Base-by-base conservation (phyloP, 495 filamentous ascomycete species). In the Astrothelium macrocarpum region DNA sequence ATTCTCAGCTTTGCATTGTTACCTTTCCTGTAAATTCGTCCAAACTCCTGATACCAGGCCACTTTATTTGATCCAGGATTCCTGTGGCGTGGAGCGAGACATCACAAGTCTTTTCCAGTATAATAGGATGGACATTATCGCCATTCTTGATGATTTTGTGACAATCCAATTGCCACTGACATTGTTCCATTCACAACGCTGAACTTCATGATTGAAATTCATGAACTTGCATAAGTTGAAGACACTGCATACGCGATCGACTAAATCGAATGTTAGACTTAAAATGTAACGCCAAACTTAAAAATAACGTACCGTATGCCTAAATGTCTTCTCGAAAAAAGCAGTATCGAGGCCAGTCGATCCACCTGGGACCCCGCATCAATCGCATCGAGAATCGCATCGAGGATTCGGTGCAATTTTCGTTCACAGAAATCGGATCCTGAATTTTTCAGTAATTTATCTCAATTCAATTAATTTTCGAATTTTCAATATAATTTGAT, bases 31-130 rank as follows among this genome's bases (percentile, higher is more conserved):
- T 49, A 53, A 71, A 71, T 23, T 65, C 32, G 25, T 69, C 25
- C 43, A 69, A 14, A 4, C 67, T 64, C 23, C 58, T 9, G 18
- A 71, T 69, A 14, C 53, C 62, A 14, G 69, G 69, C 69, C 67
- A 69, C 32, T 60, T 46, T 62, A 62, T 69, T 32, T 65, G 26
- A 29, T 64, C 65, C 11, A 71, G 62, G 29, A 69, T 53, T 1
- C 69, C 69, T 12, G 67, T 63, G 9, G 64, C 69, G 32, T 34
- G 60, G 59, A 69, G 25, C 12, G 67, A 34, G 34, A 71, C 34
- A 53, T 69, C 67, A 36, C 60, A 59, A 49, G 46, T 60, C 58
- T 62, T 2, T 20, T 5, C 14, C 5, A 14, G 14, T 39, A 39
- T 14, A 5, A 5, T 39, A 5, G 34, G 5, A 5, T 39, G 4